phyloP scores from a whole-genome alignment of 1,139 yeast genomes.

The Sugiyamaella pinicola region DNA sequence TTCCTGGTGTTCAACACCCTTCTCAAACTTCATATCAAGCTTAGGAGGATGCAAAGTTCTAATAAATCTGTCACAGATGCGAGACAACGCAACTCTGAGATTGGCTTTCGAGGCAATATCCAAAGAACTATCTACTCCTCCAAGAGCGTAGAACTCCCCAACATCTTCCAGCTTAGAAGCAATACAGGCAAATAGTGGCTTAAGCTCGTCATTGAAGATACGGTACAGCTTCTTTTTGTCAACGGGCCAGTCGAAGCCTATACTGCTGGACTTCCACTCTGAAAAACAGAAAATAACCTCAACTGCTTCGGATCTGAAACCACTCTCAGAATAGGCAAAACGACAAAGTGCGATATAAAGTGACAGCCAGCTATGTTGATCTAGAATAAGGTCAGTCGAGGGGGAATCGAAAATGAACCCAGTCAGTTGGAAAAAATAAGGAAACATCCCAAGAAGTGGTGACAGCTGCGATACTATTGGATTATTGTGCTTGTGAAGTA shows the following conservation, averaged over 20 bases:
- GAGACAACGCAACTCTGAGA: background rate
- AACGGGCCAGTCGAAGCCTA: background rate
- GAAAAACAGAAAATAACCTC: conserved; percentile 1
- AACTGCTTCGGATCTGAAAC: background rate
- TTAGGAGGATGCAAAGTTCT: background rate
- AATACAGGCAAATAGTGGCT: background rate
- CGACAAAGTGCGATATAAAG: background rate
- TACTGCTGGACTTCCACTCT: background rate
- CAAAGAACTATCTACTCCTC: background rate
- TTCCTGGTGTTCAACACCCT: background rate
- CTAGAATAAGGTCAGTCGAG: background rate
- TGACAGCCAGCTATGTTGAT: background rate
- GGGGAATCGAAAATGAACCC: background rate
- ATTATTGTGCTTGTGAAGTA: background rate
- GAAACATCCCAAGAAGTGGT: background rate
- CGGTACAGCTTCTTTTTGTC: background rate
- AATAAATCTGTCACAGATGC: background rate
- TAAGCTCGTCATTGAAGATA: background rate
- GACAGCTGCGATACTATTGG: background rate
- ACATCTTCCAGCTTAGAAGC: background rate
- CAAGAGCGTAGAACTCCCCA: background rate
- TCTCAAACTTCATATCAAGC: background rate
- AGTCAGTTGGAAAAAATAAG: background rate
- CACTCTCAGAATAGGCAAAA: conserved; percentile 2
- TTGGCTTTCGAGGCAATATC: background rate